These are phyloP conservation scores for Aspergillus quadricinctus DNA, from an alignment of 2,329 filamentous ascomycete genomes.

Conservation along the genomic window DNA sequence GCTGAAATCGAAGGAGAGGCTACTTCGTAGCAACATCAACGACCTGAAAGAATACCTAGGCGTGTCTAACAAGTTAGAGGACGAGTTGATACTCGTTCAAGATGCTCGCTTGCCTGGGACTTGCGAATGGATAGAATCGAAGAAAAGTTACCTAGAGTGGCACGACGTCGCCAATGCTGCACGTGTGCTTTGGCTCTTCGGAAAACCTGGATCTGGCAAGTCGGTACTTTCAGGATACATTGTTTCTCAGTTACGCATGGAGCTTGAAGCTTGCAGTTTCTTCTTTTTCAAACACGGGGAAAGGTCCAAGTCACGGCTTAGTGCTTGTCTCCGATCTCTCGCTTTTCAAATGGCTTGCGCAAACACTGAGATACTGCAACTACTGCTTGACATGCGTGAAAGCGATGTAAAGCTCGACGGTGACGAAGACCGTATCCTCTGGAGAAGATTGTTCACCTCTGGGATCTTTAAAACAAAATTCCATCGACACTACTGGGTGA, in stretches of 20 bases:
- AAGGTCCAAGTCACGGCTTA: conserved; percentile 19
- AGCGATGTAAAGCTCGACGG: background rate
- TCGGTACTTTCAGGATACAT: conserved; percentile 27
- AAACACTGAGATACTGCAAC: background rate
- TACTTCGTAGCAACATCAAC: background rate
- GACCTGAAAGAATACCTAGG: conserved; percentile 1
- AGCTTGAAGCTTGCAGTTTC: conserved; percentile 19
- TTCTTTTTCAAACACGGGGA: conserved; percentile 35
- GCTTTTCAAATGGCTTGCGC: conserved; percentile 33
- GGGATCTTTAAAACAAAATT: background rate
- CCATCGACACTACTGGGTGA: background rate
- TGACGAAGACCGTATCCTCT: background rate
- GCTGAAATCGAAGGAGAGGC: background rate
- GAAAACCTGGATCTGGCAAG: conserved; percentile 30
- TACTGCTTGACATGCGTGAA: background rate
- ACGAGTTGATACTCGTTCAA: conserved; percentile 1
- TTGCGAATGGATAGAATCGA: conserved; percentile 5
- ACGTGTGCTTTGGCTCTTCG: conserved; percentile 27
- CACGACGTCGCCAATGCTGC: background rate
- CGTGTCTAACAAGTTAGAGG: background rate
- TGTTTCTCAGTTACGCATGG: conserved; percentile 18
- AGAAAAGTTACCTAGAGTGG: conserved; percentile 1
- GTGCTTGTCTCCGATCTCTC: conserved; percentile 24
- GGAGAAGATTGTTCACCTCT: background rate
- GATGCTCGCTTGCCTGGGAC: background rate